Percentiles rank a stretch among this genome's conserved stretches.
phyloP scores from a whole-genome alignment of 176 grass and related monocot genomes.

The Bolboschoenus planiculmis region DNA sequence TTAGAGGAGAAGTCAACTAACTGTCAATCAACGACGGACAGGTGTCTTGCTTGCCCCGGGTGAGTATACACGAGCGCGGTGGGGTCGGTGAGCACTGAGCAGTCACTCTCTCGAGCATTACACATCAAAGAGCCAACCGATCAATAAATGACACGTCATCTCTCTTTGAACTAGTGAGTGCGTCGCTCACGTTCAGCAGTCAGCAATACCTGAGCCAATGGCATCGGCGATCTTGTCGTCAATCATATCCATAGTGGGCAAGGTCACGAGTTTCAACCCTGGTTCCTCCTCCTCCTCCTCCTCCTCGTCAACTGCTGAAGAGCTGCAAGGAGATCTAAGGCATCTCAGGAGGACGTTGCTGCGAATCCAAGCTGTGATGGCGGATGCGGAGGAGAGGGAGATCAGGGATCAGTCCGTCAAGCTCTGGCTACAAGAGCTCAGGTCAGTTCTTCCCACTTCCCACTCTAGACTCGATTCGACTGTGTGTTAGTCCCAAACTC shows the following conservation, averaged over 20 bases:
- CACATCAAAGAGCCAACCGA: no score
- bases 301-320: background rate
- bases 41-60: no score
- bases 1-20: no score
- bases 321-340: background rate
- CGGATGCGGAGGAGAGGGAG: slow-evolving; percentile 24
- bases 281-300: background rate
- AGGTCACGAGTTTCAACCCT: background rate
- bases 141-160: no score
- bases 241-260: background rate
- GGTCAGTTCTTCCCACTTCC: background rate
- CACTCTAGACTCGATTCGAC: background rate
- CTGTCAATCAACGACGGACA: no score
- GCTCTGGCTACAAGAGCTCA: slow-evolving; percentile 26
- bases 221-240: slow-evolving; percentile 1
- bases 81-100: no score
- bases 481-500: no score
- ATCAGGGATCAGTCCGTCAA: slow-evolving; percentile 19
- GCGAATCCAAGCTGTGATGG: background rate
- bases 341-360: background rate
- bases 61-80: no score
- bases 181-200: background rate
- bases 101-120: no score
- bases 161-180: no score
- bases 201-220: background rate